Conservation (phyloP, 2,329 filamentous ascomycete genomes). For the Fusarium avenaceum region DNA sequence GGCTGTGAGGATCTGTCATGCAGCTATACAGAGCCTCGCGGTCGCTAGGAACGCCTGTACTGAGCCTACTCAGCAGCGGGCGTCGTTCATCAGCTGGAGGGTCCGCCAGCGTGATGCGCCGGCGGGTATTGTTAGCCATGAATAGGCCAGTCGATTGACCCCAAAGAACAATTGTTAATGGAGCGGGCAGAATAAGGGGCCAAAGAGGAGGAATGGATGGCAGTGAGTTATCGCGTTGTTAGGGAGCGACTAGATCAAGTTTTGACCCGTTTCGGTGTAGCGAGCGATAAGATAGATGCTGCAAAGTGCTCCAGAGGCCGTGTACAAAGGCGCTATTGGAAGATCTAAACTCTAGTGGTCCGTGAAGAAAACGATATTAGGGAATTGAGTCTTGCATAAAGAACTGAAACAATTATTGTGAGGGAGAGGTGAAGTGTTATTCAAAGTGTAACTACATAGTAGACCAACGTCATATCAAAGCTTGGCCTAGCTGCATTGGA, state of each 20-base stretch:
- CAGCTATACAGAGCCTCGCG: constrained; percentile 64
- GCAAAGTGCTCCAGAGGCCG: constrained; percentile 7
- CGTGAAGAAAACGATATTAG: neutral
- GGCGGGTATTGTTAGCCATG: constrained; percentile 45
- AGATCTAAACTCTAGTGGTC: constrained; percentile 2
- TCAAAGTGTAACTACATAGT: constrained; percentile 1
- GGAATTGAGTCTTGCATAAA: constrained; percentile 8
- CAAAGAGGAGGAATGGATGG: constrained; percentile 10
- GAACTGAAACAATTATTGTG: neutral
- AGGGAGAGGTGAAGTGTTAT: constrained; percentile 8
- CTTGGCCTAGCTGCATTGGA: constrained; percentile 2
- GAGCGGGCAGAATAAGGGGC: constrained; percentile 1
- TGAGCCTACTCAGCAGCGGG: constrained; percentile 53
- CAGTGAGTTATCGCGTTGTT: constrained; percentile 22
- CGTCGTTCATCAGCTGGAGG: constrained; percentile 52
- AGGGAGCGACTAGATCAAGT: constrained; percentile 26
- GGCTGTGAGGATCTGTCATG: constrained; percentile 69
- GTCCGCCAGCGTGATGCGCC: constrained; percentile 53
- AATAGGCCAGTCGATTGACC: constrained; percentile 19
- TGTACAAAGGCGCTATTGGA: constrained; percentile 8
- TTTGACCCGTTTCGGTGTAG: constrained; percentile 31
- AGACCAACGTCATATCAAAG: constrained; percentile 39
- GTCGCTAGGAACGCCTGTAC: constrained; percentile 48
- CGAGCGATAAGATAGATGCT: constrained; percentile 30
- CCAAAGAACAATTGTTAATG: neutral